phyloP scores from a whole-genome alignment of 2,329 filamentous ascomycete genomes.

The Rhinocladiella similis region DNA sequence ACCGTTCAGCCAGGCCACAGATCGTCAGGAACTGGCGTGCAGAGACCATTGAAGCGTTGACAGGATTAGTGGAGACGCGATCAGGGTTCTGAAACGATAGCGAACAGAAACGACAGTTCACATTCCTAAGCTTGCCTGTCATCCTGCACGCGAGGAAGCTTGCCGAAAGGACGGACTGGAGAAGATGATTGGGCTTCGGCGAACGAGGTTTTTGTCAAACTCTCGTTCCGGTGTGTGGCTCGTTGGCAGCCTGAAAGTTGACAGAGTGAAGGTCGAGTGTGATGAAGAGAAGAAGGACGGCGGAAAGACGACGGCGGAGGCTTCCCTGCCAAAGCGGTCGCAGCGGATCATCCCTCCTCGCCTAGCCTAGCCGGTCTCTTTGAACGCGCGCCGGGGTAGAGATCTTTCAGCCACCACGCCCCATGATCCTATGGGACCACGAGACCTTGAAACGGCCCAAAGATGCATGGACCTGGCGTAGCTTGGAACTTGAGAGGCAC shows the following conservation, averaged over 20 bases:
- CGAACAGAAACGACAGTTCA: not conserved
- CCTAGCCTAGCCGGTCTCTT: not conserved
- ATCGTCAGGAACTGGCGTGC: slow-evolving; percentile 1
- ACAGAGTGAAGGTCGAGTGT: not conserved
- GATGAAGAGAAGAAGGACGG: not conserved
- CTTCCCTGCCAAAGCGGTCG: not conserved
- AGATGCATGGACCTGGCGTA: not conserved
- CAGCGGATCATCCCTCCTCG: not conserved
- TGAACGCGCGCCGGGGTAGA: not conserved
- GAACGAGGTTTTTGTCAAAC: not conserved
- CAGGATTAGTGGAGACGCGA: not conserved
- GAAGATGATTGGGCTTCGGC: not conserved
- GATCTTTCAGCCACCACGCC: not conserved
- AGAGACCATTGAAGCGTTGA: not conserved
- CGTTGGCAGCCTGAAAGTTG: not conserved
- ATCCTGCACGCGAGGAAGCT: not conserved
- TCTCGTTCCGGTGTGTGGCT: not conserved
- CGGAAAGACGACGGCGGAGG: not conserved
- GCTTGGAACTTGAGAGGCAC: not conserved
- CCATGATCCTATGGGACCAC: too few species aligned
- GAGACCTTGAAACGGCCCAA: not conserved
- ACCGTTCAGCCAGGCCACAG: not conserved
- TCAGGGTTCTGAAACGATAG: slow-evolving; percentile 1
- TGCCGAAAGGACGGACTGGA: not conserved
- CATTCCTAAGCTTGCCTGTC: not conserved